Conservation (phyloP, 805 yeast genomes). For the Sungouiella thailandica region DNA sequence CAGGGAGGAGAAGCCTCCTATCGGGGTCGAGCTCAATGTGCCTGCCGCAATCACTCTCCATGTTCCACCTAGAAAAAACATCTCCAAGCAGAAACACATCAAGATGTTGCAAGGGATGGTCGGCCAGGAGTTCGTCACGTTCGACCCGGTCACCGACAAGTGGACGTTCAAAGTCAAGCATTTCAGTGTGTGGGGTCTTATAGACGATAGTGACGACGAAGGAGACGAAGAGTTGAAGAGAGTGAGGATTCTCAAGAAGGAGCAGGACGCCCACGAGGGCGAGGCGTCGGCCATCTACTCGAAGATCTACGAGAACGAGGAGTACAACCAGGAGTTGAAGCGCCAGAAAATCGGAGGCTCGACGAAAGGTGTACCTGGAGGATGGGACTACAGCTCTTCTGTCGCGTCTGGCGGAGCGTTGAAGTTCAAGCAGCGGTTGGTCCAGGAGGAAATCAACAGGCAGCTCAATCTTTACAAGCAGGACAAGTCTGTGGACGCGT, state of each 20-base stretch:
- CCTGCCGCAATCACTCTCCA: slow-evolving; percentile 72
- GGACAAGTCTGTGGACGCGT: slow-evolving; percentile 17
- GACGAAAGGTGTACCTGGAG: slow-evolving; percentile 34
- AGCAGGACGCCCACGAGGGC: slow-evolving; percentile 39
- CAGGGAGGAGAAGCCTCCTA: slow-evolving; percentile 43
- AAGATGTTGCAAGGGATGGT: slow-evolving; percentile 45
- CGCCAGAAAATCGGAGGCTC: slow-evolving; percentile 27
- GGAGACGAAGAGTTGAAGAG: slow-evolving; percentile 29
- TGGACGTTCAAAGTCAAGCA: slow-evolving; percentile 86
- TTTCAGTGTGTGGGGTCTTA: slow-evolving; percentile 91
- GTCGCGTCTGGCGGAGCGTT: slow-evolving; percentile 17
- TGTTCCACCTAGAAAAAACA: slow-evolving; percentile 45
- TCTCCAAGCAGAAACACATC: slow-evolving; percentile 43
- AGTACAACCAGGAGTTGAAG: slow-evolving; percentile 28
- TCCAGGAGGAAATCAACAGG: slow-evolving; percentile 26
- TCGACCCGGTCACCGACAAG: slow-evolving; percentile 65
- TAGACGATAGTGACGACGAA: slow-evolving; percentile 51
- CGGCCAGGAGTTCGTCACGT: slow-evolving; percentile 78
- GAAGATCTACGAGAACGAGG: slow-evolving; percentile 25
- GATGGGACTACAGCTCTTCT: slow-evolving; percentile 22
- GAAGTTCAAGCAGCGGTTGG: slow-evolving; percentile 24
- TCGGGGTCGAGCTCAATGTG: slow-evolving; percentile 68
- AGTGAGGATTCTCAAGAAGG: slow-evolving; percentile 28
- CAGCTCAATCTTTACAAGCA: slow-evolving; percentile 20
- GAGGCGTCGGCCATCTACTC: slow-evolving; percentile 30